Evolutionary conservation across 2,329 filamentous ascomycete species (phyloP), one percentile per base, ranked within the genome.

Genomic region (Fusarium armeniacum): DNA sequence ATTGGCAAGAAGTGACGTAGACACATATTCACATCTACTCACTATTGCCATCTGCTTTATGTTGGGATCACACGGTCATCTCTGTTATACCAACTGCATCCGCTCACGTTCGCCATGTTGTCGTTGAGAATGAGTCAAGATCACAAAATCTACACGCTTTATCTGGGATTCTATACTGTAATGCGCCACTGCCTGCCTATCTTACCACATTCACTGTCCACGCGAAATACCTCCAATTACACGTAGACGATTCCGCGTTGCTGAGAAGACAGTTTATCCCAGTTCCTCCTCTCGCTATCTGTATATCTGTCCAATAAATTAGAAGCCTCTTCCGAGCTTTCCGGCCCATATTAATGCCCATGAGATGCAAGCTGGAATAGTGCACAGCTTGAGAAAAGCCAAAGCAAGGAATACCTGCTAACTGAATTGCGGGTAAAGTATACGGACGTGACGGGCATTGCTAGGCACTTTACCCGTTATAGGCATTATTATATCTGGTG

Each of bases 301-400:
- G 9, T 30, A 30, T 10, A 32, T 15, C 33, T 44, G 13, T 26
- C 53, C 67, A 61, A 71, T 68, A 28, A 36, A 9, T 20, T 44
- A n/a, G 40, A 24, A 9, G 51, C 44, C 51, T n/a, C 54, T 57
- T 55, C 67, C 67, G 67, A 57, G 58, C 52, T 49, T 71, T 61
- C 67, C 67, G 67, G 52, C 9, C 45, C 35, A 24, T 12, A 43
- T 18, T 18, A 13, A 33, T 58, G 36, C 16, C 32, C 43, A 43
- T 10, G 30, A 41, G 18, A 33, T 26, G 33, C 46, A 41, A 33
- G 28, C 20, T 18, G 30, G 20, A 26, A 36, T 20, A 15, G 30
- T 47, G 52, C 24, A 43, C 32, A 20, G 22, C 33, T 32, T 45
- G 36, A 33, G 44, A 11, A 26, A 65, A 32, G 32, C 52, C 26